Conservation (phyloP, 805 yeast species). For the Scheffersomyces ergatensis region DNA sequence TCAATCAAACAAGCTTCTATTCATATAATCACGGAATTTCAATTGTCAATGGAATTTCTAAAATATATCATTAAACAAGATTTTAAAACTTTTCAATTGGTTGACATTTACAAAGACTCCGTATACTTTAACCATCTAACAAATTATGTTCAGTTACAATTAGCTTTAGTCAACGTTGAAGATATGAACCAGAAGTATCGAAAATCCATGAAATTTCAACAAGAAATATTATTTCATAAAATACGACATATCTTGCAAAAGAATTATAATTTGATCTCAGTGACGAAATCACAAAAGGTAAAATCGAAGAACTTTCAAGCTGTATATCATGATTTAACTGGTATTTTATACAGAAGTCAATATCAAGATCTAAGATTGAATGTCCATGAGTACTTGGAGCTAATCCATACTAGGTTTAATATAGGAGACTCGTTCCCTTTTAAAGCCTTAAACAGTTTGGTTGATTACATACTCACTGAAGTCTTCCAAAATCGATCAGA, state of each 20-base stretch:
- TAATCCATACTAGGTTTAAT: slow-evolving; percentile 7
- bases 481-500: slow-evolving; percentile 11
- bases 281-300: slow-evolving; percentile 21
- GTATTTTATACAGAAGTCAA: background rate
- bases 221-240: slow-evolving; percentile 19
- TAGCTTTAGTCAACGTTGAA: slow-evolving; percentile 3
- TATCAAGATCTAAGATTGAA: slow-evolving; percentile 6
- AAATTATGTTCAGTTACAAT: slow-evolving; percentile 2
- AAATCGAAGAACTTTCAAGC: slow-evolving; percentile 10
- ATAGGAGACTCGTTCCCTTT: slow-evolving; percentile 11
- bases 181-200: background rate
- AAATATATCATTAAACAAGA: slow-evolving; percentile 14
- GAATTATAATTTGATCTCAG: slow-evolving; percentile 17
- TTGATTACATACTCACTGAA: slow-evolving; percentile 18
- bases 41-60: slow-evolving; percentile 20
- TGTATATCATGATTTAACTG: slow-evolving; percentile 10
- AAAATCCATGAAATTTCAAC: slow-evolving; percentile 2
- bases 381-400: slow-evolving; percentile 11
- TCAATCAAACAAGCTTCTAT: slow-evolving; percentile 11
- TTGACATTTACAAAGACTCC: slow-evolving; percentile 17
- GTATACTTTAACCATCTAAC: slow-evolving; percentile 13
- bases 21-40: slow-evolving; percentile 19
- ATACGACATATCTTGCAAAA: slow-evolving; percentile 24
- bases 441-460: slow-evolving; percentile 21
- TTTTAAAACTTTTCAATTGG: slow-evolving; percentile 15